Base-by-base conservation (phyloP, 257 asterid genomes). In the Agastache rugosa region DNA sequence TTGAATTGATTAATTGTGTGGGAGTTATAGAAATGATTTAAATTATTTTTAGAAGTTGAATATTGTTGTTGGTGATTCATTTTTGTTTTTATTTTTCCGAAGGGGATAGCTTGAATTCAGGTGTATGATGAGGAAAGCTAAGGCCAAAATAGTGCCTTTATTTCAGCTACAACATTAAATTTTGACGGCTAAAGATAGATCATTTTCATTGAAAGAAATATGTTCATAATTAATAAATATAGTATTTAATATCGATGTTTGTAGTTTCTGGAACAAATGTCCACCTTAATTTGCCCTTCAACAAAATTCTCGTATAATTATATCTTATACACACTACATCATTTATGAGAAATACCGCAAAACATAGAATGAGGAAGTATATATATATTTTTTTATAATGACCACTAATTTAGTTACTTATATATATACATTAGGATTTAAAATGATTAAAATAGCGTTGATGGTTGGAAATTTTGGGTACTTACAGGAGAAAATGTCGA, bases 21-120 rank as follows among this genome's bases (percentile, higher is more conserved):
- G 10, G 74, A 77, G 31, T 77, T 68, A 41, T 10, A 63, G 74
- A 68, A 65, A 53, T 10, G 10, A 25, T 55, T 61, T 48, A 20
- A 51, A 34, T 61, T 51, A 4, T 66, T 63, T 41, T 67, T 65
- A 1, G 37, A 22, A 58, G 74, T 73, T 59, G 63, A 29, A 48
- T 69, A 73, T 11, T 53, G 63, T 61, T 44, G 54, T 39, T 39
- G 44, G 11, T 48, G 10, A 11, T 48, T 51, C 6, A 19, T 19
- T 51, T 1, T 29, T 59, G 76, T 8, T 4, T 54, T 48, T 23
- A 14, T 62, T 70, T 56, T 69, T 51, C 1, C 87, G 87, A 79
- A 81, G 78, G 67, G 78, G 77, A 70, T 65, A 83, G 89, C 87
- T 66, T 44, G 79, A 77, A 70, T 77, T 80, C 77, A 81, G 90